These are phyloP conservation scores for Saturnispora serradocipensis DNA, from an alignment of 805 yeast genomes.

Conservation along the genomic window DNA sequence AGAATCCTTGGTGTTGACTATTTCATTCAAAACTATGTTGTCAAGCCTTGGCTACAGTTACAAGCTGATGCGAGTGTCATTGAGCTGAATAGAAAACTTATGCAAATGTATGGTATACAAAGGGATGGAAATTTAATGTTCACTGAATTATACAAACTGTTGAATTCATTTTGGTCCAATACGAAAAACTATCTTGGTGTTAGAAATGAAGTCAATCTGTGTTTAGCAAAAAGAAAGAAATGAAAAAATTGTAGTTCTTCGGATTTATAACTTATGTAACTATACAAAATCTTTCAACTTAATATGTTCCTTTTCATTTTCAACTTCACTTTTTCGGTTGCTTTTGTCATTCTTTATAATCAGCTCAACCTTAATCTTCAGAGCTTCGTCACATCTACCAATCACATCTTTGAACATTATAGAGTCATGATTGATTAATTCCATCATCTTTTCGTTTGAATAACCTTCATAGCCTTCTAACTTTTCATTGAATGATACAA, in stretches of 20 bases:
- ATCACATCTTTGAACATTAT: constrained; percentile 41
- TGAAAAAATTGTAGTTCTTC: neutral
- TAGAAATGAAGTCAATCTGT: constrained; percentile 8
- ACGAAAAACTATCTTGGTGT: constrained; percentile 7
- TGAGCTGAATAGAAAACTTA: constrained; percentile 15
- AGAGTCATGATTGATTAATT: constrained; percentile 37
- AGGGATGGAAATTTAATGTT: constrained; percentile 12
- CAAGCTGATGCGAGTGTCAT: constrained; percentile 11
- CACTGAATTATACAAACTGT: constrained; percentile 3
- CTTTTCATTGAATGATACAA: constrained; percentile 25
- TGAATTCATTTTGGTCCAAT: neutral
- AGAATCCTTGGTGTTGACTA: neutral
- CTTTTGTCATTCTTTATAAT: constrained; percentile 31
- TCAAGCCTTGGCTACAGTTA: constrained; percentile 10
- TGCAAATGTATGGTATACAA: constrained; percentile 14
- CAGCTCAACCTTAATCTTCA: constrained; percentile 34
- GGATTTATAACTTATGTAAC: neutral
- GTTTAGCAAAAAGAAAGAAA: constrained; percentile 11
- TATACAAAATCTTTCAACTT: constrained; percentile 41
- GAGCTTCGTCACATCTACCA: constrained; percentile 29
- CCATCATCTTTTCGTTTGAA: constrained; percentile 38
- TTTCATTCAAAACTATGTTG: constrained; percentile 1
- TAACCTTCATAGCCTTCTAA: constrained; percentile 27
- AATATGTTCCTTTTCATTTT: constrained; percentile 31
- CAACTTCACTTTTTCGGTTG: constrained; percentile 12